Evolutionary conservation across 75 land plant species (phyloP), one percentile per base, ranked within the genome.

Genomic region (Pinus albicaulis): DNA sequence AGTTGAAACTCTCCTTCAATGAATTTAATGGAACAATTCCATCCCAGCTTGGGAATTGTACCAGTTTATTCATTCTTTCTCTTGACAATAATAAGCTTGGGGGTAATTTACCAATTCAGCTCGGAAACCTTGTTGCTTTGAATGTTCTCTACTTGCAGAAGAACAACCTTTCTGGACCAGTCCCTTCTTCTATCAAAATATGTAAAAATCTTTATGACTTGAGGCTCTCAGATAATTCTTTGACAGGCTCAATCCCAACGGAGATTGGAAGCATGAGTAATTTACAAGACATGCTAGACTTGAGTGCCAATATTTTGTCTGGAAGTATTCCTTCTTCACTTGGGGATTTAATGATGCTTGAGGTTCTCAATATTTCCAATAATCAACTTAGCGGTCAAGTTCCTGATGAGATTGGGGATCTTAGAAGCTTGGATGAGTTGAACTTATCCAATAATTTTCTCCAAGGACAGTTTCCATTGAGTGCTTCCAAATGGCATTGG

Each of bases 251-350:
- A 24, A 82, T 95, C 25, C 95, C 95, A 10, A 14, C 36, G 15
- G 95, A 95, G 69, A 14, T 92, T 22, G 88, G 91, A 3, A 68
- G 82, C 28, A 76, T 93, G 20, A 81, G 76, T 16, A 88, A 88
- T 57, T 79, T 93, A 26, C 89, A 92, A 44, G 86, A 81, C 60
- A 64, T 76, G 15, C 66, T 93, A 12, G 90, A 92, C 76, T 81
- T 93, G 58, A 88, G 87, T 76, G 74, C 56, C 78, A 94, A 94
- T 77, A 75, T 84, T 19, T 78, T 94, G 44, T 76, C 77, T 23
- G 92, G 98, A n/a, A 63, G 55, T 22, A 92, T 94, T 61, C 98
- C 98, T 44, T 11, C 86, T 19, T 75, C 89, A 17, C 79, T 88
- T 57, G 82, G 68, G 3, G 76, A 78, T 7, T 70, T 91, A 26